Evolutionary conservation across 129 eudicot species (phyloP), one percentile per base, ranked within the genome.

Genomic region (Kitagawia praeruptora): DNA sequence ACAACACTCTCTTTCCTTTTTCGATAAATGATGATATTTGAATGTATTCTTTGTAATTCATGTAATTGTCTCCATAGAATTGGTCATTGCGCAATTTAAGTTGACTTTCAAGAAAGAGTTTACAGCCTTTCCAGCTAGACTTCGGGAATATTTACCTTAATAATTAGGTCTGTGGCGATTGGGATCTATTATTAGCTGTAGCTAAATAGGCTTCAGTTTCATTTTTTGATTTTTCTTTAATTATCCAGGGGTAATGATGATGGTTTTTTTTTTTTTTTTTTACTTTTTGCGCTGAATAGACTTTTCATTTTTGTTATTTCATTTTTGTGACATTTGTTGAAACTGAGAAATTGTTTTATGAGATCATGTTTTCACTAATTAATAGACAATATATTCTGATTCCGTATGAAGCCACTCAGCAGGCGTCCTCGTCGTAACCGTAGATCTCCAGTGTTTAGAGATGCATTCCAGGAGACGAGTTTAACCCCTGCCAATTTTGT

Each of bases 391-490:
- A 73, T 10, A n/a, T 15, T 81, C 47, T 38, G 28, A 23, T 84
- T 67, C 71, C 58, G 15, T 75, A 28, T 58, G 80, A 38, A 94
- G 98, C 84, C 86, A 61, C 49, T 95, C 42, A 80, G 67, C 70
- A 80, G 93, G 48, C 89, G 99, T 27, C 99, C 99, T 18, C 96
- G 99, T 38, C 90, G 99, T 56, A 96, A 96, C 79, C 96, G 99
- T 66, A 85, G 86, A 61, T 84, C 99, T 70, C 91, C 96, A 9
- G 95, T 80, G n/a, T 46, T 90, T 76, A 86, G 99, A 79, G 87
- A 96, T 82, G 97, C 99, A 51, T 92, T 96, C 79, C 99, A 96
- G 75, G 99, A 96, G 84, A 96, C 99, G 51, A 90, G 79, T 80
- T 81, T 96, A 82, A 84, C 90, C 39, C 96, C 96, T 82, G 93